Evolutionary conservation across 257 asterid species (phyloP), one percentile per base, ranked within the genome.

Genomic region (Salvia splendens): DNA sequence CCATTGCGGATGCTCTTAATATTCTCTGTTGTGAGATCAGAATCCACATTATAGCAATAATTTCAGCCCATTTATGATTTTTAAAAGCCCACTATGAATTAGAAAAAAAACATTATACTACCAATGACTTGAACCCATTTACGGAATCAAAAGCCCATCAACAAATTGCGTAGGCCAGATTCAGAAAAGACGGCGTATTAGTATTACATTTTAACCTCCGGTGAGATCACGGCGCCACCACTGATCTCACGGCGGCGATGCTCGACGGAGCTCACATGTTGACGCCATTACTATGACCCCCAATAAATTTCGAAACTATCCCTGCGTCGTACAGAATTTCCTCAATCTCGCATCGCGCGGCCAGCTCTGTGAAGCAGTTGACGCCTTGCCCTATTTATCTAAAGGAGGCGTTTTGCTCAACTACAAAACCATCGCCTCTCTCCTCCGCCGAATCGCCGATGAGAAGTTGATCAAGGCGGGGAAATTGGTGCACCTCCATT

Each of bases 281-380:
- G 79, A 75, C 78, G 40, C 68, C 73, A 71, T 42, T 85, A 85
- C 83, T 71, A 88, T 88, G 96, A 81, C 53, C 55, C 65, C 71
- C 79, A 58, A 54, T 41, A 75, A 60, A 35, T 15, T 59, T 32
- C 65, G 52, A 28, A 75, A 65, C 56, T 63, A 69, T 62, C 76
- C 89, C 60, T 86, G 92, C 77, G 36, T 85, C 6, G 64, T 86
- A 54, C 79, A 73, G 28, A 70, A 70, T 36, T 41, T 83, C 42
- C 38, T 79, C 41, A 67, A 72, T 75, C 89, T 81, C 64, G 73
- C 82, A 33, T 78, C 82, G 12, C 76, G 79, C 76, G 89, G 89
- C 28, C 80, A 72, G 32, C 78, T 88, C 41, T 79, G 80, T 43
- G 78, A 86, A 79, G 96, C 96, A 12, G 76, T 91, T 35, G 70